phyloP scores from a whole-genome alignment of 2,329 filamentous ascomycete genomes.

The Elsinoe necatrix region DNA sequence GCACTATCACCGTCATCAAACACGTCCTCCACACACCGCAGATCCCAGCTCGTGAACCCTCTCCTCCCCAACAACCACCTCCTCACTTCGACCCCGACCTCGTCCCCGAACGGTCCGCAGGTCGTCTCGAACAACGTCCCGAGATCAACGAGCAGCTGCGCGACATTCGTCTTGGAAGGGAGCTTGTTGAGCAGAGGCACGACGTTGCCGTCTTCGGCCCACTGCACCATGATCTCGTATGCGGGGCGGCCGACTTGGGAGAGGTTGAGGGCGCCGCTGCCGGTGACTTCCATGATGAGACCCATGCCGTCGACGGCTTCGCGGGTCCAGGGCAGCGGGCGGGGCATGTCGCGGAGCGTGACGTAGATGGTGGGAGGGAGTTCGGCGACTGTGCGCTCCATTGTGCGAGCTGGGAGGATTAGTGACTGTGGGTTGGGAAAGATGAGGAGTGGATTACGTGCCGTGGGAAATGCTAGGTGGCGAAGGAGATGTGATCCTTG shows the following conservation, averaged over 20 bases:
- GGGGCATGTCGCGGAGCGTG: neutral
- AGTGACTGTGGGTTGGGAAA: neutral
- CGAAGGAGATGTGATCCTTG: neutral
- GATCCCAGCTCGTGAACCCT: neutral
- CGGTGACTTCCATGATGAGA: neutral
- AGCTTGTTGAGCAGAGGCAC: neutral
- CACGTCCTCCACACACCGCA: neutral
- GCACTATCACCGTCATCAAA: neutral
- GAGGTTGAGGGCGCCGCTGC: neutral
- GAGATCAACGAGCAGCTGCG: neutral
- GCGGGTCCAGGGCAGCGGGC: neutral
- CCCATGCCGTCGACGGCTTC: neutral
- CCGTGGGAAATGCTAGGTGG: neutral
- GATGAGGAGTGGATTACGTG: neutral
- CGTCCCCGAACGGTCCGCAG: neutral
- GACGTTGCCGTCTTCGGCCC: constrained; percentile 2
- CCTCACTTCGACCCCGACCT: neutral
- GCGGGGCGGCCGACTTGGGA: neutral
- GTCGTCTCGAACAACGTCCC: neutral
- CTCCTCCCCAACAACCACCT: neutral
- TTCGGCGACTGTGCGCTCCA: neutral
- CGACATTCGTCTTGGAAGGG: neutral
- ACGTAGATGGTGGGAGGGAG: neutral
- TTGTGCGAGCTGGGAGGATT: neutral
- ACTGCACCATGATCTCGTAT: neutral